Evolutionary conservation across 129 eudicot species (phyloP), one percentile per base, ranked within the genome.

Genomic region (Cynara cardunculus): DNA sequence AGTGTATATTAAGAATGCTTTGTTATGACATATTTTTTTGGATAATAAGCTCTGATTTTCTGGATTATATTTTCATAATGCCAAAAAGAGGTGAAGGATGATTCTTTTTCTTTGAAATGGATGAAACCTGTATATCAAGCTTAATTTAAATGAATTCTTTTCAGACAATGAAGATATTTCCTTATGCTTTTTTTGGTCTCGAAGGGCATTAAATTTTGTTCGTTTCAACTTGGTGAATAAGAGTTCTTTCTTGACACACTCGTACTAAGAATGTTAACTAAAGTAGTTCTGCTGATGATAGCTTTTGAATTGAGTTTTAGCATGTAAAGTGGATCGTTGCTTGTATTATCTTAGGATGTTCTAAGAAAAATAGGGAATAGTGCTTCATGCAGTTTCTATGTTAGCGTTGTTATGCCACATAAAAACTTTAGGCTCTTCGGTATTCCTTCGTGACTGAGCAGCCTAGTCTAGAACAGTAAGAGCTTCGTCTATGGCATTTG

Each of bases 1-100:
- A n/a, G n/a, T n/a, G n/a, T n/a, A n/a, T n/a, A n/a, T 56, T 82
- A 73, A 35, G 13, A 67, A 76, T 69, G 67, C 62, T 70, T 82
- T 82, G 25, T 82, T 46, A 46, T 49, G 4, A 70, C n/a, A 30
- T 70, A n/a, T 56, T 56, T 56, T 24, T 21, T 46, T 46, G 75
- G 27, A 21, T 61, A 7, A 64, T 31, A 30, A 30, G 25, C 16
- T 70, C 16, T 70, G 12, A 31, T 70, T 28, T 18, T 30, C 44
- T 41, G 31, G 70, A 39, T 56, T 53, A 5, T 49, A 6, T 26
- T 53, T 81, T 73, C 34, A 3, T 65, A 31, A 61, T 24, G 61
- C 7, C 7, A 0, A 7, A 21, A 46, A 75, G 22, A 74, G 69
- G 12, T 68, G 22, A 65, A 41, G 22, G 53, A 41, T 64, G 71